Percentiles rank a stretch among this genome's conserved stretches.
These are phyloP conservation scores for Solanum piurae DNA, from an alignment of 257 asterid species.

Conservation along the genomic window DNA sequence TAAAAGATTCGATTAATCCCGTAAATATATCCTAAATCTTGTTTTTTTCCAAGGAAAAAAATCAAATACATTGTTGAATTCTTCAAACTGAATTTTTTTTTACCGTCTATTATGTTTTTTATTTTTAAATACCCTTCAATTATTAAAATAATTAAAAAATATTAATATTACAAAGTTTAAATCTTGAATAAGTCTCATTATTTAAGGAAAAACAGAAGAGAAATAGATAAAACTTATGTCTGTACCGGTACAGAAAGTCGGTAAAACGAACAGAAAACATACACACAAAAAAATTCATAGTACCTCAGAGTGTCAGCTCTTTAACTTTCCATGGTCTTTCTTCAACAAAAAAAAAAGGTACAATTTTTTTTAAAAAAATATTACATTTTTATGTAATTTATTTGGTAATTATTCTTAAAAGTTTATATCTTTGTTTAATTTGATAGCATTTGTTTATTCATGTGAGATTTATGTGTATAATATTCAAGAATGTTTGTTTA, in stretches of 20 bases:
- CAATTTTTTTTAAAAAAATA: not conserved
- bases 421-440: slow-evolving; percentile 12
- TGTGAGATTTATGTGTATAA: not conserved
- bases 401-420: not conserved
- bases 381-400: not conserved
- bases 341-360: not conserved
- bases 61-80: no score
- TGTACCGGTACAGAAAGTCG: not conserved
- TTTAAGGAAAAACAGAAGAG: no score
- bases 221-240: not conserved
- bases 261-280: not conserved
- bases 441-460: not conserved
- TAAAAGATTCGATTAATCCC: not conserved
- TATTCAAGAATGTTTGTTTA: slow-evolving; percentile 14
- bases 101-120: not conserved
- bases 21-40: not conserved
- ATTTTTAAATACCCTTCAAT: no score
- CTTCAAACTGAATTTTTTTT: not conserved
- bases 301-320: not conserved
- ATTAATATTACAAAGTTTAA: fast-evolving
- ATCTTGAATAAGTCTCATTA: not conserved
- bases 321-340: slow-evolving; percentile 8
- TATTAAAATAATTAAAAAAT: no score
- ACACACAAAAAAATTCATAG: not conserved
- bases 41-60: not conserved